Base-by-base conservation (phyloP, 768 basidiomycete genomes). In the Macrocybe gigantea region DNA sequence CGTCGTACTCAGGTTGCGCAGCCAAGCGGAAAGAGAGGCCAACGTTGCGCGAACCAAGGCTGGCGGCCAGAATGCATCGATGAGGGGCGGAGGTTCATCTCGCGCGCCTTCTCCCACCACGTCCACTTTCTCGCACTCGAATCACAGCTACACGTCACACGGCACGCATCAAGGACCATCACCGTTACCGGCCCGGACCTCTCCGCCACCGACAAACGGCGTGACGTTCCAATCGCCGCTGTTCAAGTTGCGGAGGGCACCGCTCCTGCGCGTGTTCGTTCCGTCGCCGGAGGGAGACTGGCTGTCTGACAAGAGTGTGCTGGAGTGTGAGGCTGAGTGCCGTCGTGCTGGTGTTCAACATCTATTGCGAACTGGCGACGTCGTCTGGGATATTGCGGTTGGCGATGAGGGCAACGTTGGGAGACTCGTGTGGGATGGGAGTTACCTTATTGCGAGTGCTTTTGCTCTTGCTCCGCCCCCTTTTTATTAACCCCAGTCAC, bases 371-470 rank as follows among this genome's bases (percentile, higher is more conserved):
- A 70, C 81, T 30, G 90, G 90, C 1, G 90, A 93, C 61, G 80
- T 92, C 0, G 79, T 93, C 10, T 93, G 90, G 88, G 91, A 93
- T 56, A 72, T 83, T 10, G 91, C 89, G 5, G 86, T 88, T 1
- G 85, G 86, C 7, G 89, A 92, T 59, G 89, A 93, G 60, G 87
- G 83, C 1, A 92, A 93, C 62, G 74, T 83, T 6, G 90, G 90
- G n/a, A 68, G 86, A 53, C 60, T 92, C 63, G 72, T 91, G 7
- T 93, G 89, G 89, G 91, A 92, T 60, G 90, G 90, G n/a, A 81
- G 78, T 50, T 93, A 90, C 66, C 73, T 93, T 6, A 81, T 93
- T 56, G 89, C 92, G 60, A 58, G 87, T 72, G 30, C 54, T 49
- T 51, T 41, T n/a, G 56, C 52, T 49, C 47, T 51, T 29, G 32